These are phyloP conservation scores for Claviceps digitariae DNA, from an alignment of 2,329 filamentous ascomycete genomes.

Conservation along the genomic window DNA sequence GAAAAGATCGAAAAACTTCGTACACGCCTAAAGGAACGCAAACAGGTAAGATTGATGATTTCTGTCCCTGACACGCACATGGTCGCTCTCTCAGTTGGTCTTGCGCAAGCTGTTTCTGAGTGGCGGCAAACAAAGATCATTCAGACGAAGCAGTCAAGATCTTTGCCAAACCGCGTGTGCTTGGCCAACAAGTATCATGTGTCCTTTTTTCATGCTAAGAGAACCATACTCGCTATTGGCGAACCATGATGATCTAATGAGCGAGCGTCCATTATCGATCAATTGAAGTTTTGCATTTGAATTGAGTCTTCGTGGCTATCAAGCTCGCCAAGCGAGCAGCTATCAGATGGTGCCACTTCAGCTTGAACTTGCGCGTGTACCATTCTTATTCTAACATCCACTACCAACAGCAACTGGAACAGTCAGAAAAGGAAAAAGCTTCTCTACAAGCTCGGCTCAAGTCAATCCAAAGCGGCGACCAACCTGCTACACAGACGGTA, in stretches of 20 bases:
- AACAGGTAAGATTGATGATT: constrained; percentile 36
- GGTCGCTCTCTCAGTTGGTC: neutral
- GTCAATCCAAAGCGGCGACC: constrained; percentile 34
- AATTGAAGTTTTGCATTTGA: neutral
- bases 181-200: neutral
- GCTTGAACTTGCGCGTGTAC: neutral
- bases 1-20: constrained; percentile 48
- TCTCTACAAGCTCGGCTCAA: constrained; percentile 43
- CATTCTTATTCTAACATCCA: neutral
- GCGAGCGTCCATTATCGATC: neutral
- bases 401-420: constrained; percentile 40
- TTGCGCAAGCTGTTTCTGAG: neutral
- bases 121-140: neutral
- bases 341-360: neutral
- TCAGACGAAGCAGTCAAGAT: neutral
- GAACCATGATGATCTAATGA: neutral
- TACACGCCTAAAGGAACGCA: constrained; percentile 39
- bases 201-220: neutral
- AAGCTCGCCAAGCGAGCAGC: neutral
- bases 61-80: neutral
- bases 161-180: neutral
- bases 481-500: constrained; percentile 39
- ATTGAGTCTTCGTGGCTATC: neutral
- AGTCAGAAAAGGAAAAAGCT: constrained; percentile 41
- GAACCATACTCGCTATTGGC: neutral